A percentile compares a stretch with the other conserved stretches of the same genome.
phyloP scores from a whole-genome alignment of 2,329 filamentous ascomycete genomes.

The Dactylonectria estremocensis region DNA sequence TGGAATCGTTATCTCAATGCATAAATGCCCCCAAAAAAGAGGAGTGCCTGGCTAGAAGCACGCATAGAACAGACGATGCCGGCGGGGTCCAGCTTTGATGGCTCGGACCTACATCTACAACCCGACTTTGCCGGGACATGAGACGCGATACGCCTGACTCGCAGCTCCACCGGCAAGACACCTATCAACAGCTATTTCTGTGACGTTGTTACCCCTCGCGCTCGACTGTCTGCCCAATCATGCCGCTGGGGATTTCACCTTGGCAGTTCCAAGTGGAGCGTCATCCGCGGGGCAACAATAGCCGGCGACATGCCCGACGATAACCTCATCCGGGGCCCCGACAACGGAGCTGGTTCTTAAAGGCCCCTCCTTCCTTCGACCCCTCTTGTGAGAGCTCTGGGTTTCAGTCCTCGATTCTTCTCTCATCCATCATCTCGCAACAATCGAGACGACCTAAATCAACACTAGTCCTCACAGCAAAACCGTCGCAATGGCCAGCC shows the following conservation, averaged over 20 bases:
- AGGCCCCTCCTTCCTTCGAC: constrained; percentile 1
- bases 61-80: constrained; percentile 6
- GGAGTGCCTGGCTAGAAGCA: constrained; percentile 11
- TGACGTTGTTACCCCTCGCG: constrained; percentile 8
- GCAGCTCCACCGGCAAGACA: constrained; percentile 2
- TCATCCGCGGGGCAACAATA: constrained; percentile 22
- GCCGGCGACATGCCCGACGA: constrained; percentile 21
- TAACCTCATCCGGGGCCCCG: constrained; percentile 22
- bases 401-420: neutral
- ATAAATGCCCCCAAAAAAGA: neutral
- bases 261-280: constrained; percentile 22
- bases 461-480: neutral
- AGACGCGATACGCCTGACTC: constrained; percentile 1
- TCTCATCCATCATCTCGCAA: neutral
- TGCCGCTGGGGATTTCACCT: constrained; percentile 2
- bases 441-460: neutral
- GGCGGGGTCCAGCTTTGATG: neutral
- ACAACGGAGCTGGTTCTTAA: constrained; percentile 22
- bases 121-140: constrained; percentile 11
- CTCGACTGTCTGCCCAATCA: constrained; percentile 22
- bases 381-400: neutral
- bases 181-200: constrained; percentile 2
- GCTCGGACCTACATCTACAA: constrained; percentile 22
- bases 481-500: constrained; percentile 44
- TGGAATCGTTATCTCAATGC: constrained; percentile 1